Percentiles rank a stretch among this genome's conserved stretches.
phyloP scores from a whole-genome alignment of 345 rosid species.

The Anacardium occidentale region DNA sequence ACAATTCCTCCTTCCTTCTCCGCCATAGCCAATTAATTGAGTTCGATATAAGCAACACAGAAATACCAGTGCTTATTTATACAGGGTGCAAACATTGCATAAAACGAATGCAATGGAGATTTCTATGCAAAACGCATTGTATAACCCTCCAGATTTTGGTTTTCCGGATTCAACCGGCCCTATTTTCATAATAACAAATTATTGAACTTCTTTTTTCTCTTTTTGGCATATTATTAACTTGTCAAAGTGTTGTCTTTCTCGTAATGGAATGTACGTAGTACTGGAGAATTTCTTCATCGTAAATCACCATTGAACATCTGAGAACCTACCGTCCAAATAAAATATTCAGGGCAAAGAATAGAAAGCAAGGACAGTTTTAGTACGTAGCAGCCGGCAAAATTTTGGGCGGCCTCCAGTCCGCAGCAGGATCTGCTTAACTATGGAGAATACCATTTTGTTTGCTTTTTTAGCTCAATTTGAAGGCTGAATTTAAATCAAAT shows the following conservation, averaged over 20 bases:
- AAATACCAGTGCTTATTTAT: constrained; percentile 21
- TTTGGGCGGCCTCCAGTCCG: too few species aligned
- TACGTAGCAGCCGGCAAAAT: too few species aligned
- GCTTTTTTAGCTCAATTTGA: too few species aligned
- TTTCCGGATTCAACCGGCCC: background rate
- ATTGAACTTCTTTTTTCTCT: background rate
- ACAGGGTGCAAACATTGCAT: background rate
- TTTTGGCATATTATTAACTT: background rate
- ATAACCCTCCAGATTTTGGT: background rate
- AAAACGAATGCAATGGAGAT: constrained; percentile 9
- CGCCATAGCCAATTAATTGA: constrained; percentile 26
- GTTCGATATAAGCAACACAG: constrained; percentile 6
- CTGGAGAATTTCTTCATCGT: background rate
- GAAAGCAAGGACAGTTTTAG: background rate
- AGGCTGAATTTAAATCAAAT: too few species aligned
- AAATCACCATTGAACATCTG: background rate
- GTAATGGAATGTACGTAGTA: too few species aligned
- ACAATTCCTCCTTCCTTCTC: constrained; percentile 48
- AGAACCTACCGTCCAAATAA: background rate
- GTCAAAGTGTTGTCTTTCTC: background rate
- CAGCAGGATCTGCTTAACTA: too few species aligned
- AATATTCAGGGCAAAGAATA: background rate
- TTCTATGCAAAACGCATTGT: constrained; percentile 4
- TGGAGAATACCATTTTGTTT: too few species aligned
- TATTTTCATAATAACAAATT: background rate